These are phyloP conservation scores for Solanum infundibuliforme DNA, from an alignment of 257 asterid species.

Conservation along the genomic window DNA sequence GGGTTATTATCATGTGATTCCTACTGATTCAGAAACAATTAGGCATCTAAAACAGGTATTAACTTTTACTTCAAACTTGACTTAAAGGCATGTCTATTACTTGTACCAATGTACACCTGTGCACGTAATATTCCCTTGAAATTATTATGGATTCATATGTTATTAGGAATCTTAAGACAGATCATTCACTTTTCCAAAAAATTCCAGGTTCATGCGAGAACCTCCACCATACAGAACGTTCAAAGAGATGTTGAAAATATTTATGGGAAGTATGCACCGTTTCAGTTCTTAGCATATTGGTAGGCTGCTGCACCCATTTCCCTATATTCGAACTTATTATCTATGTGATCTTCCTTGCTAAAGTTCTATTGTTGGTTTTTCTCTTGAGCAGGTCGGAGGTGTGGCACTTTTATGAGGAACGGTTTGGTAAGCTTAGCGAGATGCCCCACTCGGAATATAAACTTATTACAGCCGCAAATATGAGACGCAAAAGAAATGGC, in stretches of 20 bases:
- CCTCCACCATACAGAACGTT: slow-evolving; percentile 28
- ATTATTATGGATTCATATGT: slow-evolving; percentile 63
- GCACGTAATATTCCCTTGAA: slow-evolving; percentile 65
- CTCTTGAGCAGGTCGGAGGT: slow-evolving; percentile 50
- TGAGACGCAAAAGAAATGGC: slow-evolving; percentile 23
- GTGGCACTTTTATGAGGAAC: slow-evolving; percentile 67
- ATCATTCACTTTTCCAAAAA: slow-evolving; percentile 4
- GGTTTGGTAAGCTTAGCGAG: slow-evolving; percentile 67
- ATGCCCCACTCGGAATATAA: slow-evolving; percentile 43
- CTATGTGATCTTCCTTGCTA: background rate
- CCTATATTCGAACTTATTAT: background rate
- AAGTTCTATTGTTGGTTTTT: background rate
- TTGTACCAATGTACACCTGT: slow-evolving; percentile 62
- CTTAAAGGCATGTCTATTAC: slow-evolving; percentile 19
- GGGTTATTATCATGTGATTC: slow-evolving; percentile 80
- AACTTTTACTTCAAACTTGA: background rate
- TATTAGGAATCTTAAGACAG: slow-evolving; percentile 65
- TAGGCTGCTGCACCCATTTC: slow-evolving; percentile 5
- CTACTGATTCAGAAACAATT: slow-evolving; percentile 79
- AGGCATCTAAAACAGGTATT: slow-evolving; percentile 78
- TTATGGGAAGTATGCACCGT: slow-evolving; percentile 65
- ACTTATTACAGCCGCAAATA: slow-evolving; percentile 77
- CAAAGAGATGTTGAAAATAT: slow-evolving; percentile 47
- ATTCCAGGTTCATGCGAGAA: slow-evolving; percentile 52
- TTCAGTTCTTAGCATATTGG: slow-evolving; percentile 86